Evolutionary conservation across 2,329 filamentous ascomycete genomes (phyloP).

Genomic region (Fusarium miscanthi): DNA sequence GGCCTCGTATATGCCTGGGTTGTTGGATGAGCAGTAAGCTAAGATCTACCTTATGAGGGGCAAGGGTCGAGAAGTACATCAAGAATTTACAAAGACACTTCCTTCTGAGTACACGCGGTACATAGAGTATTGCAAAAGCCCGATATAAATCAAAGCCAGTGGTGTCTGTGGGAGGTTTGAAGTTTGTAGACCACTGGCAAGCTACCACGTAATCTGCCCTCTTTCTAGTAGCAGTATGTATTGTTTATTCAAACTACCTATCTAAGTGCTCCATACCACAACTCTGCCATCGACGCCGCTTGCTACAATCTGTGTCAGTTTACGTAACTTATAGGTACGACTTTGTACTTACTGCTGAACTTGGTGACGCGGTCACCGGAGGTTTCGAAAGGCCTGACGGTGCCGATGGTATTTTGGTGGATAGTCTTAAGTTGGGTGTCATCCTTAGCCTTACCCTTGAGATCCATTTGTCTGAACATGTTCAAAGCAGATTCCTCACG

Average conservation of each 20-base stretch:
- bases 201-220: neutral
- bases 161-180: neutral
- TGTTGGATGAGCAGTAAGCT: neutral
- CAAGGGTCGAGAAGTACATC: neutral
- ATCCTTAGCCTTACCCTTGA: slow-evolving; percentile 91
- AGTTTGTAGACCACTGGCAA: neutral
- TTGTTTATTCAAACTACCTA: slow-evolving; percentile 44
- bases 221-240: slow-evolving; percentile 1
- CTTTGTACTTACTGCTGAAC: slow-evolving; percentile 81
- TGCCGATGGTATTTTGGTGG: slow-evolving; percentile 96
- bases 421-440: slow-evolving; percentile 95
- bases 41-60: neutral
- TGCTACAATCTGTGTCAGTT: slow-evolving; percentile 60
- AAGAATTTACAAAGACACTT: neutral
- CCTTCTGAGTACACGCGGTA: no score
- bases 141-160: neutral
- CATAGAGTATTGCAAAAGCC: neutral
- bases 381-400: slow-evolving; percentile 79
- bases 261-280: slow-evolving; percentile 79
- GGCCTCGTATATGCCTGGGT: neutral
- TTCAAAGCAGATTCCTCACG: slow-evolving; percentile 94
- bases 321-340: neutral
- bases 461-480: slow-evolving; percentile 99
- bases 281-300: slow-evolving; percentile 86
- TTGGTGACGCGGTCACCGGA: slow-evolving; percentile 74